A percentile compares a stretch with the other conserved stretches of the same genome.
phyloP scores from a whole-genome alignment of 495 filamentous ascomycete species.

The Delitschia confertaspora region DNA sequence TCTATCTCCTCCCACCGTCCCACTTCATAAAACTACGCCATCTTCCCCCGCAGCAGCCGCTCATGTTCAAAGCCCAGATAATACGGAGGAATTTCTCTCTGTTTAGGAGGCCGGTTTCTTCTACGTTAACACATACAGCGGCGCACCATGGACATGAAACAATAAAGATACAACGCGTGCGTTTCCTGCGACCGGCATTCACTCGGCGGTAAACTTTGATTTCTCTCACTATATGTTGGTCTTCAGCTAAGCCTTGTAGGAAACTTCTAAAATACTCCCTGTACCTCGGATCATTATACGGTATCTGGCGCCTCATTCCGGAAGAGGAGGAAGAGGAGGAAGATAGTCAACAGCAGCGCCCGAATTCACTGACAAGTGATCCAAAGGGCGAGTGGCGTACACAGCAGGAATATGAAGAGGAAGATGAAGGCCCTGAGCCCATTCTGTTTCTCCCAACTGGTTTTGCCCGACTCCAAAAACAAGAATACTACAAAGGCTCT shows the following conservation, averaged over 20 bases:
- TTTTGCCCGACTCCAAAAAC: conserved; percentile 43
- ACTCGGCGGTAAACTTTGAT: conserved; percentile 11
- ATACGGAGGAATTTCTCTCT: conserved; percentile 21
- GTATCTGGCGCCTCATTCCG: too few relatives aligned
- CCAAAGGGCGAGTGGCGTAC: background rate
- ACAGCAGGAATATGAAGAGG: conserved; percentile 19
- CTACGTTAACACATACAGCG: conserved; percentile 4
- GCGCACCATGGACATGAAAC: conserved; percentile 15
- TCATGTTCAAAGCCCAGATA: conserved; percentile 24
- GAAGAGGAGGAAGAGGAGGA: background rate
- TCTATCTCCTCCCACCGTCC: background rate
- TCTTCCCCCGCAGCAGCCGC: conserved; percentile 4
- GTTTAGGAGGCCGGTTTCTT: conserved; percentile 4
- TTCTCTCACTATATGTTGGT: too few relatives aligned
- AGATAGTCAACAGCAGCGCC: background rate
- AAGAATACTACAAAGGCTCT: conserved; percentile 46
- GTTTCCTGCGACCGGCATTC: conserved; percentile 27
- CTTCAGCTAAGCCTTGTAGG: too few relatives aligned
- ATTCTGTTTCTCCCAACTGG: conserved; percentile 57
- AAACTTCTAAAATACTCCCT: too few relatives aligned
- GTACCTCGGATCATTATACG: too few relatives aligned
- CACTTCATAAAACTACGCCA: background rate
- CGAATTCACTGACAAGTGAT: too few relatives aligned
- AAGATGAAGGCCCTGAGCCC: conserved; percentile 31
- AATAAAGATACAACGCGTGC: conserved; percentile 28